Base-by-base conservation (phyloP, 768 basidiomycete species). In the Exidia glandulosa region DNA sequence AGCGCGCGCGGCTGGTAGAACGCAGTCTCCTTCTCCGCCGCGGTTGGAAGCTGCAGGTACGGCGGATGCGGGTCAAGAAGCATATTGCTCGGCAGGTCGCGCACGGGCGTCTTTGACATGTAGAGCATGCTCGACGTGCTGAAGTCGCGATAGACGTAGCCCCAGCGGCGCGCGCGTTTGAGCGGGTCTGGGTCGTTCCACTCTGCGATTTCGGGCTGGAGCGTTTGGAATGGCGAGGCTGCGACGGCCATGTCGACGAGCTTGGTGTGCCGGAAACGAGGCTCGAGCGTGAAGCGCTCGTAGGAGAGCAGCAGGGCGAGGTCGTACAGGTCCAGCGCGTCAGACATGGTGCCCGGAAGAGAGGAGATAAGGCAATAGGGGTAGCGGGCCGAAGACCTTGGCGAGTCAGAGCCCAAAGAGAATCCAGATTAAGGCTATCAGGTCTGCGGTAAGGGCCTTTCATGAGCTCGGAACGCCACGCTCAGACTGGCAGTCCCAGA, bases 31-130 rank as follows among this genome's bases (percentile, higher is more conserved):
- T 65, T 27, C 32, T 64, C 37, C 23, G 59, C 45, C 13, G 61
- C 36, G 2, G 61, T 47, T 19, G 66, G 57, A 19, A 10, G 33
- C 41, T 41, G 32, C 16, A 63, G 27, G 25, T 37, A 31, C n/a
- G 60, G 32, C 3, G 57, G 62, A 6, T 14, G 41, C 16, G 41
- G 41, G 7, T 50, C 41, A 9, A 54, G 55, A 6, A 66, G 64
- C 60, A 67, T 65, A 25, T 66, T 67, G 37, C 58, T 41, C 1
- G 66, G 66, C 25, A 62, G 50, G 34, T 67, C 66, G 16, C 62
- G 64, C 32, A 3, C 12, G 12, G 36, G 29, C 50, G 32, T 58
- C 48, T 3, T 10, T 19, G 36, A 10, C 10, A 37, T 37, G 36
- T 19, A 19, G 36, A 37, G 36, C 36, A 37, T 37, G 10, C n/a